Evolutionary conservation across 345 rosid genomes (phyloP).

Genomic region (Brassica incana): DNA sequence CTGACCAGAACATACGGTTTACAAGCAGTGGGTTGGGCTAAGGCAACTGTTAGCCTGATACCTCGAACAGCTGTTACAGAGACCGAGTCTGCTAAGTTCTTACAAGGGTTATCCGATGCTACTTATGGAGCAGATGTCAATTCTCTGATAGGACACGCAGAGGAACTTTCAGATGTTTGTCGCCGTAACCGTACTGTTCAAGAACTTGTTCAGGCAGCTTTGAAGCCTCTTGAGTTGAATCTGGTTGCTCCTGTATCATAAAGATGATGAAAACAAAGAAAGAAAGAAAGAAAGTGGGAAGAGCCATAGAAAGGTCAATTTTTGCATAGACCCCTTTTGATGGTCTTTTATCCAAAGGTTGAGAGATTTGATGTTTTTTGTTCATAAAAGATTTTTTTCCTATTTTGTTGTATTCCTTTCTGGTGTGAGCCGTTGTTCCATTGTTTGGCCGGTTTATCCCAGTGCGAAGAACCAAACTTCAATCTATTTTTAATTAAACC

Average conservation of each 20-base stretch:
- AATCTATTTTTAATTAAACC: slow-evolving; percentile 27
- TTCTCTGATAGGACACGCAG: slow-evolving; percentile 58
- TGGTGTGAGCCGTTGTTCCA: slow-evolving; percentile 34
- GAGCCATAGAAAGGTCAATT: slow-evolving; percentile 42
- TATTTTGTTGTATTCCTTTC: slow-evolving; percentile 11
- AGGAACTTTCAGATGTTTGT: slow-evolving; percentile 92
- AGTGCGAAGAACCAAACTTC: slow-evolving; percentile 11
- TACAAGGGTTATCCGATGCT: slow-evolving; percentile 70
- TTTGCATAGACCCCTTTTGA: slow-evolving; percentile 48
- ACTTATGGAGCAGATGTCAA: slow-evolving; percentile 74
- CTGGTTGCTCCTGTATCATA: slow-evolving; percentile 54
- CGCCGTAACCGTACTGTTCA: slow-evolving; percentile 90
- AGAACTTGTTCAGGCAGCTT: slow-evolving; percentile 87
- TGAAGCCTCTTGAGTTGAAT: slow-evolving; percentile 81
- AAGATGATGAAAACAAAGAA: slow-evolving; percentile 26
- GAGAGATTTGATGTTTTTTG: slow-evolving; percentile 31
- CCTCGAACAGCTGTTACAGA: slow-evolving; percentile 80
- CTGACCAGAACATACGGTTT: slow-evolving; percentile 63
- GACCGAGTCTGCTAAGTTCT: slow-evolving; percentile 63
- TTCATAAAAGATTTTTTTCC: slow-evolving; percentile 18
- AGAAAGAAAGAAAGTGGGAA: slow-evolving; percentile 4
- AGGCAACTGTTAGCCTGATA: slow-evolving; percentile 62
- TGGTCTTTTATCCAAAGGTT: slow-evolving; percentile 26
- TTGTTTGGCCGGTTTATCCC: slow-evolving; percentile 37
- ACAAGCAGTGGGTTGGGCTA: slow-evolving; percentile 81